Base-by-base conservation (phyloP, 148 eudicot species). In the Dianthus caryophyllus region DNA sequence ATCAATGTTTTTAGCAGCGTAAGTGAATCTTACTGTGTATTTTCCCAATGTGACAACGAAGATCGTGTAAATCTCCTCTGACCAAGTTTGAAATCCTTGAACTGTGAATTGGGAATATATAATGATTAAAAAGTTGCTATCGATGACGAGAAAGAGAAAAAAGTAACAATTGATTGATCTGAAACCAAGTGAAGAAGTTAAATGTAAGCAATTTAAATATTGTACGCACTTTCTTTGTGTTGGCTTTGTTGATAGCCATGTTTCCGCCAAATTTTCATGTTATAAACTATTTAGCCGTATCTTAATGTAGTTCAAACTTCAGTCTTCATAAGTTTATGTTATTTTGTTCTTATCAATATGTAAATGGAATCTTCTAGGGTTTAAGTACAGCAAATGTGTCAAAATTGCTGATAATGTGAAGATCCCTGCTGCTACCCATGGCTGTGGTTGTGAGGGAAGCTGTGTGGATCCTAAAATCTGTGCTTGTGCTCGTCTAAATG, bases 401-500 rank as follows among this genome's bases (percentile, higher is more conserved):
- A 65, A 82, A 80, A 81, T 82, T 44, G 52, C 86, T 25, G 65
- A 71, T 60, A 81, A 75, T 71, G 75, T 89, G 46, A 71, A 71
- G 62, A 78, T 85, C 43, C 96, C 90, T 25, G 29, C 25, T 5
- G 66, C 71, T 59, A 77, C 85, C 9, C 25, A 65, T 24, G 96
- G 98, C 22, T 92, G 98, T 57, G 69, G 68, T 14, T 92, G 98
- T 64, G 54, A 61, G 52, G 98, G 78, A 14, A 56, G 31, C 13
- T 92, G 98, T 65, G 74, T 31, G 29, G 81, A 89, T 79, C 83
- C 98, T 4, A 73, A 72, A 41, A 74, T 64, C 36, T 92, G 98
- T 77, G 77, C 87, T 41, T 92, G 98, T 85, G 96, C 91, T 14
- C 73, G 82, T 73, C 84, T 82, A 9, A 92, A 92, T 69, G 89